Evolutionary conservation across 108 stramenopile species (phyloP), one percentile per base, ranked within the genome.

Genomic region (Seminavis robusta): DNA sequence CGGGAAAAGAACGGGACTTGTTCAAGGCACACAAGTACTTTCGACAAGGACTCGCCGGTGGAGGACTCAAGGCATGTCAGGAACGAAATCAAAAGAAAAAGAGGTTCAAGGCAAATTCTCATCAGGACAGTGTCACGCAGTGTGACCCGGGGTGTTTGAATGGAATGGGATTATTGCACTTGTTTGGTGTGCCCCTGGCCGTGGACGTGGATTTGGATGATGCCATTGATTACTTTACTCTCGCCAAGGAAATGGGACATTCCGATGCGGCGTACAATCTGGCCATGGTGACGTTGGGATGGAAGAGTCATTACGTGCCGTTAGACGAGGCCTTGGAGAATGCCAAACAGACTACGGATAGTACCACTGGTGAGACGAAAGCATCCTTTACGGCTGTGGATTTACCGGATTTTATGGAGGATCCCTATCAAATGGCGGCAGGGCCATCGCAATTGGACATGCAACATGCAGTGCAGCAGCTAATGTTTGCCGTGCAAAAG

Each of bases 231-330:
- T 90, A 80, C 69, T 90, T 90, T 51, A 59, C 76, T 7, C 63
- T 83, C 31, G 76, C 83, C 9, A 80, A 80, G 57, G 81, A 90
- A 44, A 52, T 79, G 38, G 88, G 84, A 16, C 77, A 80, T 71
- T 28, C 63, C 5, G 92, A 94, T 69, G 84, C 88, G 7, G 37
- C 34, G 40, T 94, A 85, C 69, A 83, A 94, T 63, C 70, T 86
- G 15, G 87, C 84, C 43, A 88, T 90, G 88, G 63, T 94, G 63
- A 76, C 71, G 41, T 59, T 94, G 39, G 92, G 92, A 20, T 94
- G 88, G 87, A 88, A 86, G 69, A 74, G 63, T 6, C 77, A 70
- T 33, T 79, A 47, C 37, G 55, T 69, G 49, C 10, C 57, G 16
- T 65, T 79, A 28, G 60, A 74, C 15, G 80, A 84, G 17, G 28